Base-by-base conservation (phyloP, 768 basidiomycete species). In the Termitomyces sp. region DNA sequence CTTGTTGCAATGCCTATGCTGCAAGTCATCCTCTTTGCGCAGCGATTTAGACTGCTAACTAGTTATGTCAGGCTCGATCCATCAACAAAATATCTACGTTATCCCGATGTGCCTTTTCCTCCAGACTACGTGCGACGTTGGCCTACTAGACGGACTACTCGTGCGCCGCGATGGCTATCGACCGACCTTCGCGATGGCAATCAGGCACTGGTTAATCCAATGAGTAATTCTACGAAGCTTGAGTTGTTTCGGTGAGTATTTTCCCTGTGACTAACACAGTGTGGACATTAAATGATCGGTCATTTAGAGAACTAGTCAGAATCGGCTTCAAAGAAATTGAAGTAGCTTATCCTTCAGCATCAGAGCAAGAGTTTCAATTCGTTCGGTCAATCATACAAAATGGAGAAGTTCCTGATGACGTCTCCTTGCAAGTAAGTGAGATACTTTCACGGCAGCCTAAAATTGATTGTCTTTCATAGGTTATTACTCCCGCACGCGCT, bases 291-390 rank as follows among this genome's bases (percentile, higher is more conserved):
- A 79, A 81, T 36, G 73, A 77, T 25, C 20, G 2, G 36, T 86
- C 87, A 78, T 86, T 86, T 77, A 76, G 84, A 62, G 76, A 87
- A 65, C 81, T 93, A 52, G 75, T 92, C 65, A 84, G 86, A 69
- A 85, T 88, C 61, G 90, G 90, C 38, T 86, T 91, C 78, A 93
- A 93, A 77, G 90, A 93, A 76, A 91, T 93, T 69, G 91, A 93
- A 73, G 79, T 92, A 48, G 88, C 91, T 38, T 93, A 92, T 72
- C 91, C 92, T 32, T 88, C 90, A 54, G 91, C 91, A 38, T 89
- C 87, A 52, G 89, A 92, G 56, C 86, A 86, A 57, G 92, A 93
- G 70, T 93, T 88, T 70, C 72, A 77, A 62, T 93, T 92, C 65
- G 89, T 91, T 55, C 81, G 89, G 47, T 82, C 83, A 51, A 77